Conservation (phyloP, 306 rosid species). For the Phaseolus lunatus region DNA sequence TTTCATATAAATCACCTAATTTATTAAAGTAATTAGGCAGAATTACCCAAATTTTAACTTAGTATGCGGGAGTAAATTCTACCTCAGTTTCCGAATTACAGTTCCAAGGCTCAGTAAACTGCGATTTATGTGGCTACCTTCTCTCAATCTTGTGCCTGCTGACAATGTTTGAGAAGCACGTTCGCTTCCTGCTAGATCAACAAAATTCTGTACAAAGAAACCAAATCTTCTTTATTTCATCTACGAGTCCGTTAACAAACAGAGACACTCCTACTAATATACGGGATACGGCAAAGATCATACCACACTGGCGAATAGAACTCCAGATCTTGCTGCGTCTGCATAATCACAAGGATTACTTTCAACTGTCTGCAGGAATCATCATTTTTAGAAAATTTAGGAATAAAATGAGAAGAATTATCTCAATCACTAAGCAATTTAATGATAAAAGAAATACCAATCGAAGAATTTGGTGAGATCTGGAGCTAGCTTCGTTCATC, state of each 20-base stretch:
- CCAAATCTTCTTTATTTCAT: constrained; percentile 25
- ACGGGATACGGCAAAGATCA: constrained; percentile 28
- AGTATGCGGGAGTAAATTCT: neutral
- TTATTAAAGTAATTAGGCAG: too few species aligned
- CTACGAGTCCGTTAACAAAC: neutral
- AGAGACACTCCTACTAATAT: neutral
- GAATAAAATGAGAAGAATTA: neutral
- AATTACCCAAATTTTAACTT: neutral
- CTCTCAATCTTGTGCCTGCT: constrained; percentile 84
- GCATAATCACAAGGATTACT: constrained; percentile 61
- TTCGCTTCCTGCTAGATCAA: constrained; percentile 95
- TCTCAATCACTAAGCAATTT: constrained; percentile 4
- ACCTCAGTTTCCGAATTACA: constrained; percentile 93
- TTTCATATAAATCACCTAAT: too few species aligned
- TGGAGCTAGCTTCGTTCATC: constrained; percentile 87
- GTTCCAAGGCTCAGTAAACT: constrained; percentile 91
- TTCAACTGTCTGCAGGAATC: constrained; percentile 78
- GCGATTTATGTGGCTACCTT: constrained; percentile 94
- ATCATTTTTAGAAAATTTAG: constrained; percentile 15
- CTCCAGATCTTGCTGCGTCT: constrained; percentile 55
- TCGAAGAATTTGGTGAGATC: constrained; percentile 96
- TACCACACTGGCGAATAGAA: constrained; percentile 85
- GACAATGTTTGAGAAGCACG: constrained; percentile 87
- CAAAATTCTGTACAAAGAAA: constrained; percentile 73
- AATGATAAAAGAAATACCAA: constrained; percentile 60